Evolutionary conservation across 108 stramenopile genomes (phyloP).

Genomic region (Stephanodiscus minutulus): DNA sequence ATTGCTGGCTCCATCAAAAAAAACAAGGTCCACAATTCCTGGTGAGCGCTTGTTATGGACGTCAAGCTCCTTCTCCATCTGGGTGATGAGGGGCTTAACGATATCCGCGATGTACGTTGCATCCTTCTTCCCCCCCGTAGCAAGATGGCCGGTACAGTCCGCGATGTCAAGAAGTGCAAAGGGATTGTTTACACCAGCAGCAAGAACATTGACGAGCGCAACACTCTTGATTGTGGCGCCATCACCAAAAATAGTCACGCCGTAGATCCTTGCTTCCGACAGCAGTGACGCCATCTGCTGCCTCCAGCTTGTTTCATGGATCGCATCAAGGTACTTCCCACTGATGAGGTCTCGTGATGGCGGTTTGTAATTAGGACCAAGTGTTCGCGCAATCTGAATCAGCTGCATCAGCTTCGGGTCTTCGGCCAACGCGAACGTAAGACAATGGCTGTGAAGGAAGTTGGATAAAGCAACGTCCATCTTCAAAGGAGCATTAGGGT

Average conservation of each 20-base stretch:
- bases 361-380: slow-evolving; percentile 5
- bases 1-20: slow-evolving; percentile 25
- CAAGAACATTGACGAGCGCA: slow-evolving; percentile 9
- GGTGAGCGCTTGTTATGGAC: background rate
- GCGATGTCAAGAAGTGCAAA: too few relatives aligned
- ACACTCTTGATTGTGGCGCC: slow-evolving; percentile 15
- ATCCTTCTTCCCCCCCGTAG: slow-evolving; percentile 21
- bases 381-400: slow-evolving; percentile 1
- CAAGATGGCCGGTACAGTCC: slow-evolving; percentile 2
- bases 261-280: slow-evolving; percentile 1
- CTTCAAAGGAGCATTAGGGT: background rate
- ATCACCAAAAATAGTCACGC: too few relatives aligned
- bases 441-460: background rate
- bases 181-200: slow-evolving; percentile 12
- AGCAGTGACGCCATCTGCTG: background rate
- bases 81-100: slow-evolving; percentile 1
- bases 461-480: slow-evolving; percentile 2
- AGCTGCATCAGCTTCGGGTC: background rate
- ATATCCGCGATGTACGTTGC: too few relatives aligned
- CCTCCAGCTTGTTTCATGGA: background rate
- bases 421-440: background rate
- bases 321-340: slow-evolving; percentile 1
- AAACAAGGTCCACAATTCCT: slow-evolving; percentile 16
- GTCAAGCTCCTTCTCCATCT: slow-evolving; percentile 1
- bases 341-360: background rate